Evolutionary conservation across 177 flowering plant genomes (phyloP).

Genomic region (Vitis hybrid): DNA sequence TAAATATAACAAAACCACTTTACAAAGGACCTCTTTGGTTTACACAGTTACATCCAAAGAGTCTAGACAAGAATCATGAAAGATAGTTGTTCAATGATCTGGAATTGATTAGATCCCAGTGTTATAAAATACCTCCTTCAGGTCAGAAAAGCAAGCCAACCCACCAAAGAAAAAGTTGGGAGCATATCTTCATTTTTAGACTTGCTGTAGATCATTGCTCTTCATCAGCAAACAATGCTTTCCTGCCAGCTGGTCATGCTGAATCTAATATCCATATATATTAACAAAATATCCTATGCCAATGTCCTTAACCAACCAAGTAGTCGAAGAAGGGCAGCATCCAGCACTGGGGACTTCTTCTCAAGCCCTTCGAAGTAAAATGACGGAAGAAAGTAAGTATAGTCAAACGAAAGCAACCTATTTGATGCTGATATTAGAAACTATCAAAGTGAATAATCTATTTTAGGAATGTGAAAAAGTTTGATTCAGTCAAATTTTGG

Average conservation of each 20-base stretch:
- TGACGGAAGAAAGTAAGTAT: background rate
- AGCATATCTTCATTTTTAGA: background rate
- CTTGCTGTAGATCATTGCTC: background rate
- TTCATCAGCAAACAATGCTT: background rate
- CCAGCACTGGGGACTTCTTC: conserved; percentile 69
- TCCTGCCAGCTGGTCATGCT: background rate
- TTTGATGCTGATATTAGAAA: background rate
- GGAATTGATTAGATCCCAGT: background rate
- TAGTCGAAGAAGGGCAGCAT: conserved; percentile 65
- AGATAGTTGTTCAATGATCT: background rate
- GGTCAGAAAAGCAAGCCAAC: background rate
- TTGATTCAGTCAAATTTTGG: no score
- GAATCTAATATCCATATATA: no score
- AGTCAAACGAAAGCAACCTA: background rate
- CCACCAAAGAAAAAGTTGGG: background rate
- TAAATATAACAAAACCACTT: background rate
- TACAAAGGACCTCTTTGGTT: background rate
- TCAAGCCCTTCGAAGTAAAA: conserved; percentile 55
- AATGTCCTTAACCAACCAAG: conserved; percentile 88
- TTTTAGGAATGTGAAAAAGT: no score
- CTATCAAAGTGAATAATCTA: background rate
- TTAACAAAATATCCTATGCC: conserved; percentile 36
- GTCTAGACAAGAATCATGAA: background rate
- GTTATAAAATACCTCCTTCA: conserved; percentile 1
- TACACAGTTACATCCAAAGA: background rate